Evolutionary conservation across 2,329 filamentous ascomycete genomes (phyloP).

Genomic region (Fusarium staphyleae): DNA sequence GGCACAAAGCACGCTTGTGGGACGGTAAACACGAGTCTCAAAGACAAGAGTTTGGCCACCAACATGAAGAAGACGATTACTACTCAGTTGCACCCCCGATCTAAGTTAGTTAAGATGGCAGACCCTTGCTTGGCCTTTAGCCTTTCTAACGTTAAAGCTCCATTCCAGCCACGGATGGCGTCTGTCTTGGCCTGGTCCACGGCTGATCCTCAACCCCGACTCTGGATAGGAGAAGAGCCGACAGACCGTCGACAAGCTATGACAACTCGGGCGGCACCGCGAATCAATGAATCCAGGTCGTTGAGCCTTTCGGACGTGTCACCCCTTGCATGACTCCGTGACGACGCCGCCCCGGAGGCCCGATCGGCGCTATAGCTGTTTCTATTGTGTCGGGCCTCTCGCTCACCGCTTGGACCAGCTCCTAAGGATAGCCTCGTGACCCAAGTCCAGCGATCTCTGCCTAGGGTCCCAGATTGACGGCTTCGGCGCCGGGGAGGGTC

Average conservation of each 20-base stretch:
- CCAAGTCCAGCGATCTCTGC: slow-evolving; percentile 17
- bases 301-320: slow-evolving; percentile 3
- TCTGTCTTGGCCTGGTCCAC: slow-evolving; percentile 26
- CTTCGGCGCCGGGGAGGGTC: slow-evolving; percentile 9
- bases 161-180: slow-evolving; percentile 33
- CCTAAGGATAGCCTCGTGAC: slow-evolving; percentile 8
- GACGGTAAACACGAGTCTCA: slow-evolving; percentile 9
- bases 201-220: slow-evolving; percentile 8
- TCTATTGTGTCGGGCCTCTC: neutral
- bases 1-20: slow-evolving; percentile 32
- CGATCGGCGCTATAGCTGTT: slow-evolving; percentile 15
- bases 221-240: slow-evolving; percentile 27
- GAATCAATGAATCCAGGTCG: slow-evolving; percentile 5
- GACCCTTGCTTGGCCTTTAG: slow-evolving; percentile 20
- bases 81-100: slow-evolving; percentile 25
- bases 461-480: slow-evolving; percentile 1
- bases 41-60: slow-evolving; percentile 17
- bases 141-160: slow-evolving; percentile 27
- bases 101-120: slow-evolving; percentile 27
- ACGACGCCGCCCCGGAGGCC: slow-evolving; percentile 6
- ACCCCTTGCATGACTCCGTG: slow-evolving; percentile 30
- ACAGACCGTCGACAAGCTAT: slow-evolving; percentile 16
- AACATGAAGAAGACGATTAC: slow-evolving; percentile 11
- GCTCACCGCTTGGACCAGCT: slow-evolving; percentile 7
- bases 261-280: slow-evolving; percentile 18